Conservation (phyloP, 2,329 filamentous ascomycete species). For the Paracoccidioides brasiliensis region DNA sequence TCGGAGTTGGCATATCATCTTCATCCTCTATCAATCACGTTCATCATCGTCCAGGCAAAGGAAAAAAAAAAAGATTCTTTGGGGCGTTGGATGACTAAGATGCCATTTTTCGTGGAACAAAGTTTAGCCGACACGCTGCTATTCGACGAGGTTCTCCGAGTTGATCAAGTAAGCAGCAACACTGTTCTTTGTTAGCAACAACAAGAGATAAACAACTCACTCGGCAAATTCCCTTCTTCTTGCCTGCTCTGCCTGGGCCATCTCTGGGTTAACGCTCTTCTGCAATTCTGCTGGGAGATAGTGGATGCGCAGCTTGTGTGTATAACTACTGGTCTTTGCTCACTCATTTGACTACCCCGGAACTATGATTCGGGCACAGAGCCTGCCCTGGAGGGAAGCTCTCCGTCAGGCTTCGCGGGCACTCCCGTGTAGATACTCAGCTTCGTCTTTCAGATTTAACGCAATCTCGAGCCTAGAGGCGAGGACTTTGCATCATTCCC, state of each 20-base stretch:
- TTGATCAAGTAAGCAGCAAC: neutral
- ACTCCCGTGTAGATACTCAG: constrained; percentile 21
- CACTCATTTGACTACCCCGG: constrained; percentile 10
- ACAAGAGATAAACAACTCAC: neutral
- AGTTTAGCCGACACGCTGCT: constrained; percentile 16
- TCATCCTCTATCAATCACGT: constrained; percentile 3
- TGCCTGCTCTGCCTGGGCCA: neutral
- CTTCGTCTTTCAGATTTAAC: constrained; percentile 22
- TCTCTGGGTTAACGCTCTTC: neutral
- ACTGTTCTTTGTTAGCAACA: neutral
- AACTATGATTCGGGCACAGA: constrained; percentile 53
- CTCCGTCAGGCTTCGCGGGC: constrained; percentile 38
- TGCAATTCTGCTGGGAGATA: constrained; percentile 2
- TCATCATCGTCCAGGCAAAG: constrained; percentile 19
- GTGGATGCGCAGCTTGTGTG: neutral
- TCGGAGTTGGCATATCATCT: neutral
- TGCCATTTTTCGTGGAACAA: constrained; percentile 14
- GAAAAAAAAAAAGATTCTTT: constrained; percentile 21
- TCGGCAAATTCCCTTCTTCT: neutral
- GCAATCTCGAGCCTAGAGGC: constrained; percentile 11
- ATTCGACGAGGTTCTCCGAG: constrained; percentile 1
- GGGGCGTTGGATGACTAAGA: neutral
- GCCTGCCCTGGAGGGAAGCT: constrained; percentile 52
- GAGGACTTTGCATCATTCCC: constrained; percentile 4
- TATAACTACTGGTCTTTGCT: constrained; percentile 1